A percentile compares a stretch with the other conserved stretches of the same genome.
phyloP scores from a whole-genome alignment of 768 basidiomycete genomes.

The Basidioascus undulatus region DNA sequence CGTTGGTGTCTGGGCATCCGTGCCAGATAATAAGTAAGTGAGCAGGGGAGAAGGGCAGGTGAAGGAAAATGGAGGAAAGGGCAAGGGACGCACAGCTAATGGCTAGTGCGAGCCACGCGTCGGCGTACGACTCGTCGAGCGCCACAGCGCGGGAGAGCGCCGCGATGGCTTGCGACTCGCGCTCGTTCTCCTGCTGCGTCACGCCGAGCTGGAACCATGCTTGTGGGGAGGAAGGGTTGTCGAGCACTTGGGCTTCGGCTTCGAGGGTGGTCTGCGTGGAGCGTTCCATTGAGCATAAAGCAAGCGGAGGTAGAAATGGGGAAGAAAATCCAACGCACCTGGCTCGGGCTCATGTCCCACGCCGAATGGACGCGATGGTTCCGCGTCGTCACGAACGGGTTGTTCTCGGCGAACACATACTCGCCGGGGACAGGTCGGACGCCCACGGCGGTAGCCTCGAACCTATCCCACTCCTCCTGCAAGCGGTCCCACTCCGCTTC shows the following conservation, averaged over 20 bases:
- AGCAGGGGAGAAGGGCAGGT: too few relatives aligned
- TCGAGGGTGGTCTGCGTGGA: constrained; percentile 29
- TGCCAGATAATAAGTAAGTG: too few relatives aligned
- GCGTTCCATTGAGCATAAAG: neutral
- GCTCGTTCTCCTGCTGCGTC: constrained; percentile 93
- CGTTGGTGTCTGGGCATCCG: too few relatives aligned
- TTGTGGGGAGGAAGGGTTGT: constrained; percentile 37
- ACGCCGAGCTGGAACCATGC: constrained; percentile 87
- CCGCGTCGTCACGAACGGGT: too few relatives aligned
- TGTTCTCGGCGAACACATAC: constrained; percentile 8
- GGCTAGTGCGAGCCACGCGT: constrained; percentile 73
- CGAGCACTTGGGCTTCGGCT: constrained; percentile 70
- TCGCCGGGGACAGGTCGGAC: constrained; percentile 23
- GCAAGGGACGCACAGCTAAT: too few relatives aligned
- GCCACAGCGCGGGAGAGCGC: constrained; percentile 60
- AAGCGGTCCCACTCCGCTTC: constrained; percentile 35
- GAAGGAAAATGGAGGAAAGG: too few relatives aligned
- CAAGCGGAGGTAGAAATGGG: too few relatives aligned
- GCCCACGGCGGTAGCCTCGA: constrained; percentile 47
- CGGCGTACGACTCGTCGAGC: constrained; percentile 44
- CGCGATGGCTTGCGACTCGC: constrained; percentile 67
- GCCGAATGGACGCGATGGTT: too few relatives aligned
- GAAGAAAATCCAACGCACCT: too few relatives aligned
- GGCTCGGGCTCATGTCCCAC: too few relatives aligned
- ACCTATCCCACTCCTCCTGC: constrained; percentile 56